Evolutionary conservation across 2,329 filamentous ascomycete genomes (phyloP), one percentile per base, ranked within the genome.

Genomic region (Arachnopeziza araneosa): DNA sequence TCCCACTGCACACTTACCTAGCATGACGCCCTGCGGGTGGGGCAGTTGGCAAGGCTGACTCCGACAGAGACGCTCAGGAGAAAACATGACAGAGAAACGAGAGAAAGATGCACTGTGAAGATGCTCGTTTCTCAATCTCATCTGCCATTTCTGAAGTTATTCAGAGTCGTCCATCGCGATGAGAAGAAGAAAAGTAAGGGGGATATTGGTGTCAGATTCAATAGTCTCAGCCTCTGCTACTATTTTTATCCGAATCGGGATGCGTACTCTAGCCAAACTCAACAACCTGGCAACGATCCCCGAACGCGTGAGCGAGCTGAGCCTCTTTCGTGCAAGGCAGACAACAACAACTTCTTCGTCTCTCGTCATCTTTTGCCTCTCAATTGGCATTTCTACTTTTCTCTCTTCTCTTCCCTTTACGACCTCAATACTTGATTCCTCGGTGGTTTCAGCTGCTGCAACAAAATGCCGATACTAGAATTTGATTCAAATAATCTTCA

Each of bases 401-500:
- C 36, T 44, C 17, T 12, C 12, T 14, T 12, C 12, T 44, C 36
- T 7, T 14, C 17, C 36, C 17, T 12, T 44, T 19, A 4, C 36
- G 10, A 14, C 36, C 5, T 17, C 36, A 17, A 19, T 44, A 19
- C 17, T 44, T 44, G 36, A 44, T 14, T 12, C 6, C 12, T 44
- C 36, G 30, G 30, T 7, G 30, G 7, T 32, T 32, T 32, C 30
- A 32, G 14, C 30, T 32, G 12, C 36, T 8, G 17, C 36, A 44
- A 44, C 36, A 44, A 44, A 3, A 56, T 56, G 55, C 32, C 48
- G 24, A 68, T 65, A 54, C 63, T 72, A 59, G 70, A 71, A 56
- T 71, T 73, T 62, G 63, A 65, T 24, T 63, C 67, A 24, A 68
- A 73, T 56, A 69, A 71, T 50, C 50, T 72, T 32, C 70, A 71